A percentile compares a stretch with the other conserved stretches of the same genome.
Evolutionary conservation across 2,329 filamentous ascomycete species (phyloP).

Genomic region (Aspergillus sp.): DNA sequence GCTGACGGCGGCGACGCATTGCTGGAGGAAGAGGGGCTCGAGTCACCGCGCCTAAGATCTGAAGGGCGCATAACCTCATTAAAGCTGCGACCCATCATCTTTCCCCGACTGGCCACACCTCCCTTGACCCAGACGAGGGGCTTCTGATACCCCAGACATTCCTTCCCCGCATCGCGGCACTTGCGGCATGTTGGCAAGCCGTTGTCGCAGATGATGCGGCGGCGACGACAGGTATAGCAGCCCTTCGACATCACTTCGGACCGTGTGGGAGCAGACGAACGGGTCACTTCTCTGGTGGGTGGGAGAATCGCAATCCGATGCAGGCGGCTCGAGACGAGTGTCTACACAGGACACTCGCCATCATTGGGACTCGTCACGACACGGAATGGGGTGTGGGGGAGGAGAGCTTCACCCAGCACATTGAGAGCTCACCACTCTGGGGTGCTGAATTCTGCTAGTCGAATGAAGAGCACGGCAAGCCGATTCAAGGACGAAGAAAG

Average conservation of each 20-base stretch:
- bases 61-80: constrained; percentile 37
- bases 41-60: not conserved
- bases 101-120: constrained; percentile 47
- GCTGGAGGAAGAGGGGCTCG: not conserved
- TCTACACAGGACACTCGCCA: constrained; percentile 24
- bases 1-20: not conserved
- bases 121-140: constrained; percentile 47
- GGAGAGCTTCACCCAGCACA: not conserved
- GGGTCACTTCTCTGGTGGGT: not conserved
- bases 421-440: not conserved
- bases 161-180: constrained; percentile 45
- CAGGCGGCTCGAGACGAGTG: constrained; percentile 17
- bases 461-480: not conserved
- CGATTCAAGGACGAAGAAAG: not conserved
- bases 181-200: constrained; percentile 46
- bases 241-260: constrained; percentile 40
- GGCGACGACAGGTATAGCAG: constrained; percentile 49
- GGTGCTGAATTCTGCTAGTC: not conserved
- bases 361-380: constrained; percentile 10
- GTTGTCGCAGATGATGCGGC: constrained; percentile 48
- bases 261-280: not conserved
- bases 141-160: constrained; percentile 48
- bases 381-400: not conserved
- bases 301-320: constrained; percentile 3
- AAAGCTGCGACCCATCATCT: constrained; percentile 57